Evolutionary conservation across 192 early-diverging fungal species (phyloP).

Genomic region (Podila epicladia): DNA sequence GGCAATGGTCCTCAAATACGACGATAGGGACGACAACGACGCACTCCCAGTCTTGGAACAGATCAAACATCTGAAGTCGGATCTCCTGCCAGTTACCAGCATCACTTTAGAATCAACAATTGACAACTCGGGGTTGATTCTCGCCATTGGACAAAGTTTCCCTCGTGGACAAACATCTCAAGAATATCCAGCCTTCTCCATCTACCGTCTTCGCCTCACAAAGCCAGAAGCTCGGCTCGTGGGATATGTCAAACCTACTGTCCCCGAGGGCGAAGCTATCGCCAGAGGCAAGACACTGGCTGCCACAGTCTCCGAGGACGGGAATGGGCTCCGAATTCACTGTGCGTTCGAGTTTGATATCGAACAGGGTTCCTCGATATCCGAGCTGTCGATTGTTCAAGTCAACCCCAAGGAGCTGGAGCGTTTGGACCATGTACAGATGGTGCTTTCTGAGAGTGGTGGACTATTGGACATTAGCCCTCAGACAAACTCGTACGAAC

Average conservation of each 20-base stretch:
- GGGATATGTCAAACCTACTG: conserved; percentile 36
- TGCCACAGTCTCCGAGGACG: conserved; percentile 30
- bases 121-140: conserved; percentile 20
- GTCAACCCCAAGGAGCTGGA: conserved; percentile 37
- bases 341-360: conserved; percentile 36
- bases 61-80: conserved; percentile 26
- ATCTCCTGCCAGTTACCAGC: conserved; percentile 30
- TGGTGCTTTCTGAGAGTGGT: conserved; percentile 29
- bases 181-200: conserved; percentile 34
- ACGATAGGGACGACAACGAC: conserved; percentile 20
- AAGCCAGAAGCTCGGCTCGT: conserved; percentile 31
- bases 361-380: conserved; percentile 11
- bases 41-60: conserved; percentile 25
- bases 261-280: conserved; percentile 32
- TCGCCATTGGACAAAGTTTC: conserved; percentile 35
- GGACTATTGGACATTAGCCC: conserved; percentile 44
- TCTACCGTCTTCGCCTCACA: conserved; percentile 44
- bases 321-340: conserved; percentile 39
- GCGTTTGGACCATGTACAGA: conserved; percentile 24
- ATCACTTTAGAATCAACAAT: conserved; percentile 36
- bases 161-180: background rate
- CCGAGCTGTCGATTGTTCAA: conserved; percentile 38
- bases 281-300: conserved; percentile 38
- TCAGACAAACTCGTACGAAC: conserved; percentile 42
- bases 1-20: conserved; percentile 36